Evolutionary conservation across 306 rosid species (phyloP), one percentile per base, ranked within the genome.

Genomic region (Malus sieversii): DNA sequence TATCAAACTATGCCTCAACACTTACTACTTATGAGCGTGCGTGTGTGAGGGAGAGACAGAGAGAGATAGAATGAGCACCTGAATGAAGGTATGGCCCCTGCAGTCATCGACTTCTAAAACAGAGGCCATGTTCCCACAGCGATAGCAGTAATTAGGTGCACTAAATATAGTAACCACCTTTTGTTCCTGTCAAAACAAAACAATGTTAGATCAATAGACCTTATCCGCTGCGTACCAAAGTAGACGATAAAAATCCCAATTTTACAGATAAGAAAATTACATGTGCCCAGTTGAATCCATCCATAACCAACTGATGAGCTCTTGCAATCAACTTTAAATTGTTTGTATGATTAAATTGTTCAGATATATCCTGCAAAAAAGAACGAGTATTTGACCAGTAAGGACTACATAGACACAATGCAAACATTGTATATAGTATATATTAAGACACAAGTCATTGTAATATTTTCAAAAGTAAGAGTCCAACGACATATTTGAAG

Each of bases 121-220:
- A 65, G 99, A 96, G 75, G 99, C 99, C 98, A 96, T 96, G 92
- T 96, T 96, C 76, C 99, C 99, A 76, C 99, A 96, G 70, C 99
- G 96, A 79, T 96, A 96, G 80, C 99, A 96, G 77, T 96, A 96
- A 85, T 96, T 96, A 27, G 99, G 99, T 51, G 99, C 99, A 73
- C 99, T 96, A 75, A 96, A 96, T 76, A 96, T 96, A 66, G 99
- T 92, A 64, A 96, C 99, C 84, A 96, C 99, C 89, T 96, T 96
- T 88, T 96, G 98, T 81, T 96, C 99, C 99, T 96, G 96, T 84
- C 79, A 67, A 85, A 78, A 81, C 65, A 83, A 61, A 87, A 76
- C 82, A 78, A 73, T 11, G 38, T 79, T 53, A 75, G 30, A 72
- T 78, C 60, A 16, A 73, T 44, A 68, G 68, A 61, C 59, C 46